Base-by-base conservation (phyloP, 2,329 filamentous ascomycete species). In the Chaetomium strumarium region DNA sequence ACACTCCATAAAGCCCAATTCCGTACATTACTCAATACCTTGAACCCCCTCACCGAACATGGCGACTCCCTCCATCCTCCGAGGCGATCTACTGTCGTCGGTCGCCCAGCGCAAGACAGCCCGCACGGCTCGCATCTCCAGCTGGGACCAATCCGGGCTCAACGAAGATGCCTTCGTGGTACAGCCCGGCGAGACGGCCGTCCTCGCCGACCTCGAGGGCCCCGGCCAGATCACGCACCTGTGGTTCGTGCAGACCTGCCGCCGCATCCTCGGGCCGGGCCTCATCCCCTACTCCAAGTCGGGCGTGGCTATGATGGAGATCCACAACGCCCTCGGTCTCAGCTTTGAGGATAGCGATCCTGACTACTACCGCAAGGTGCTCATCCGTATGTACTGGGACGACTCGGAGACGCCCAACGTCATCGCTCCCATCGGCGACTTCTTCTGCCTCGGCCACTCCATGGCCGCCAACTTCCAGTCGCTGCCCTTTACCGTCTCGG, bases 151-250 rank as follows among this genome's bases (percentile, higher is more conserved):
- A 16, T 46, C 43, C 31, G 43, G 43, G 31, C 43, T 46, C 43
- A 46, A 46, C 43, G 43, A 46, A 31, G 43, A 44, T 46, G 43
- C 43, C 16, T 46, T 46, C 43, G 43, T 46, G n/a, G 43, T 46
- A 19, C 43, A 46, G 30, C 43, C 43, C 3, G 43, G 43, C 43
- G 43, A 46, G 43, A 46, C 43, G 30, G 43, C 43, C n/a, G 43
- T 46, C 43, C 43, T 46, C 33, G 43, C 43, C 5, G 43, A 46
- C 14, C 43, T 46, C 3, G 43, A 46, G 43, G 43, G 43, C 43
- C 43, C 43, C 31, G 43, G 43, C 16, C 36, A 37, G 43, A 46
- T 46, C 43, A 46, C 43, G 6, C 43, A 46, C 43, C 43, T 46
- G 33, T 46, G 43, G 43, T 46, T 46, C 31, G 43, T 46, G 11